Base-by-base conservation (phyloP, 441 rosid species). In the Codiaeum variegatum region DNA sequence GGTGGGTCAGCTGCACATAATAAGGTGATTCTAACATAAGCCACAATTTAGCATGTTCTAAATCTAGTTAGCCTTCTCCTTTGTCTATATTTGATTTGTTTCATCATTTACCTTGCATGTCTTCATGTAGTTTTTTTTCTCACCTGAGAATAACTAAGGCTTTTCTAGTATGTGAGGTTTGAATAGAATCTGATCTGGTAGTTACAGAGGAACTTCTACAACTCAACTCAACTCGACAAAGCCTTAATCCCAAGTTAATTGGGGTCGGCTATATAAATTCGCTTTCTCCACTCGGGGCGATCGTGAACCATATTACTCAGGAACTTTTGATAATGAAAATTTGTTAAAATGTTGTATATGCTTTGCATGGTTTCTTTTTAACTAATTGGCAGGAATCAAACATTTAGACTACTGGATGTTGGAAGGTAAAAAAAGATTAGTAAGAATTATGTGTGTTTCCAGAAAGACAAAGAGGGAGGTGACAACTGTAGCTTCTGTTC, bases 1-100 rank as follows among this genome's bases (percentile, higher is more conserved):
- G 98, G 98, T 67, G 99, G 99, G 67, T 96, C 99, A 49, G 98
- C 98, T 61, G 99, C 99, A 69, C 99, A 96, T 80, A 93, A 96
- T 80, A 96, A 96, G 97, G 99, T 91, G 44, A 29, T 67, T 67
- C 15, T 49, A 49, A 19, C 5, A 28, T 26, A 49, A 49, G 36
- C 23, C 23, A n/a, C 38, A 66, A 66, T 31, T 52, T 69, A 49
- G 47, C 42, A 26, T 24, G 26, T 77, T 73, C 8, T 46, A 52
- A 68, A 59, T 24, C 58, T 11, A 42, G 60, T 60, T 70, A 34
- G 69, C 24, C 51, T 73, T 12, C 29, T 44, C 42, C 66, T 16
- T 49, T 76, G 55, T 42, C 42, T 67, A 23, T 44, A 69, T 69
- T 21, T 38, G 18, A 44, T 44, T 66, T 29, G 23, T 58, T 74